Evolutionary conservation across 2,329 filamentous ascomycete species (phyloP), one percentile per base, ranked within the genome.

Genomic region (Trichophyton benhamiae): DNA sequence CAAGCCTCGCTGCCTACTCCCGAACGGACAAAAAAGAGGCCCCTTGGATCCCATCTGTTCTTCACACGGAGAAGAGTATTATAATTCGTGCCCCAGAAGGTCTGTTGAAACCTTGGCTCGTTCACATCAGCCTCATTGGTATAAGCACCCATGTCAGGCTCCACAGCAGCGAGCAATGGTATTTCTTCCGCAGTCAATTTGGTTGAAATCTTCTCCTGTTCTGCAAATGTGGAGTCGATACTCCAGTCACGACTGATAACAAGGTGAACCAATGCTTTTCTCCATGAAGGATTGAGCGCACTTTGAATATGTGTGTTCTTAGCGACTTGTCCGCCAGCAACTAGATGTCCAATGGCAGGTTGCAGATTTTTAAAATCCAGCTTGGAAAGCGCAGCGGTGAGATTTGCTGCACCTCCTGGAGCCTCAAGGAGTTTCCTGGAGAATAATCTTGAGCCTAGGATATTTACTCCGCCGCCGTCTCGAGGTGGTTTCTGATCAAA

Each of bases 11-110:
- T 63, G n/a, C 62, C 60, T 64, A 83, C 80, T 3, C 73, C 77
- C n/a, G 74, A 77, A 4, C 66, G 67, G 9, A 76, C 78, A 59
- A 80, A 80, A 41, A 80, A 80, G 6, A 83, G 60, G 2, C 68
- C 68, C 0, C 70, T 48, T 3, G 76, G 76, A 63, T 79, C 77
- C 64, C 74, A 77, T 60, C 74, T 72, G 8, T 67, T 63, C 71
- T 79, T 78, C 30, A 79, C 67, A 6, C 63, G 7, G 3, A 70
- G 65, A 25, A 78, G 67, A 1, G 63, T 67, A 0, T 63, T 63
- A 58, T 78, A 78, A 63, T 76, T 78, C 3, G 60, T 62, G 3
- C 77, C 76, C 63, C 75, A 79, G 65, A 77, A 79, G 0, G 70
- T 61, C 33, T 71, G 58, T 66, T 77, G 68, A 66, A 71, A 77